Evolutionary conservation across 768 basidiomycete species (phyloP), one percentile per base, ranked within the genome.

Genomic region (Russula foetens): DNA sequence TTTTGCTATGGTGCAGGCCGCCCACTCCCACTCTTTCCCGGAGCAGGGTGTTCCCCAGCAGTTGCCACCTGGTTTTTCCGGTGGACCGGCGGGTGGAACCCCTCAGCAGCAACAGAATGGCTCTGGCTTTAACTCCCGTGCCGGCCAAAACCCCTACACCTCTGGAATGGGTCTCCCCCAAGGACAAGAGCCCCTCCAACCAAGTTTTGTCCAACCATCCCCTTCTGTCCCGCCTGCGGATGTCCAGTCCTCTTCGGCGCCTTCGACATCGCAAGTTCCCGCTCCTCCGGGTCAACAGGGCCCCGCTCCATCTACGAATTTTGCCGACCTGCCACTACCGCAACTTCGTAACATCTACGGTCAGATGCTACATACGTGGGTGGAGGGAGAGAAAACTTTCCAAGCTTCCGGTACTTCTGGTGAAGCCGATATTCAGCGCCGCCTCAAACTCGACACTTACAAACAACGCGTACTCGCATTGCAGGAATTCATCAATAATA

Each of bases 31-130:
- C 9, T 0, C 49, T 17, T 52, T 62, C 38, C 60, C 57, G 45
- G 60, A 62, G 8, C 60, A 58, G 24, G 33, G 17, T 11, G 39
- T 47, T 31, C 26, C 60, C 12, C 60, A 62, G 39, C 60, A 57
- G 6, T 41, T 58, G 28, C 51, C 35, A 24, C 24, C 60, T 17
- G 50, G 49, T 29, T 62, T 62, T 14, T 7, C 38, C 15, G 29
- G 45, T 41, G 44, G 44, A 7, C 26, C 53, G 56, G 7, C 51
- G 33, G 45, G 38, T 28, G 31, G 51, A 46, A 11, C 56, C 14
- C 2, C 56, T 45, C 60, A 57, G 12, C 60, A 53, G 9, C 60
- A 62, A 43, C 31, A 44, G 43, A 57, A 62, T 12, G 43, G 49
- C 24, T 28, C 58, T 38, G 35, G 21, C 35, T 41, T 62, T 33